Conservation (phyloP, 257 asterid species). For the Rhazya stricta region DNA sequence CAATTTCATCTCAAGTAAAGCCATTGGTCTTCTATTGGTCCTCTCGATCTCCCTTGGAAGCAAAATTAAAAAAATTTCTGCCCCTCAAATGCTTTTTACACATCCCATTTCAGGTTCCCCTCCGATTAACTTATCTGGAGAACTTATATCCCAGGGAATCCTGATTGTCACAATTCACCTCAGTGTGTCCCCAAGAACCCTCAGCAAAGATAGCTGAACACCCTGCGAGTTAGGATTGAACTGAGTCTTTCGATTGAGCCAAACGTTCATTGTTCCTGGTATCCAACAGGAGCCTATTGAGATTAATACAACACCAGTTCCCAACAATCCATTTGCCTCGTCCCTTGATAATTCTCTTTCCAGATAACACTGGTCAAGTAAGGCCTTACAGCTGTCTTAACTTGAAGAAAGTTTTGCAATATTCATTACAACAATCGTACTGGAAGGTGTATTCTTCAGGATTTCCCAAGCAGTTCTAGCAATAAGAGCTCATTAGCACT, state of each 20-base stretch:
- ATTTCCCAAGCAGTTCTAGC: neutral
- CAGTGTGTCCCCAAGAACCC: neutral
- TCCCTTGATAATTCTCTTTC: neutral
- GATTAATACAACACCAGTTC: neutral
- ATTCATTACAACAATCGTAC: neutral
- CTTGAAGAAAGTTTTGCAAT: neutral
- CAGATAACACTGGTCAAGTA: neutral
- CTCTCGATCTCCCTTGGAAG: neutral
- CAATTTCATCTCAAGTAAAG: neutral
- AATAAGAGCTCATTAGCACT: neutral
- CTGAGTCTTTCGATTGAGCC: too few relatives aligned
- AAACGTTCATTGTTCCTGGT: too few relatives aligned
- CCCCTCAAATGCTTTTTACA: neutral
- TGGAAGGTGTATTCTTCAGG: neutral
- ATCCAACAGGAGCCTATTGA: neutral
- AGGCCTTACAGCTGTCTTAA: neutral
- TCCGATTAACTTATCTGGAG: neutral
- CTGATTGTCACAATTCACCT: neutral
- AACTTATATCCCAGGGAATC: neutral
- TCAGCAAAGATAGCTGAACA: neutral
- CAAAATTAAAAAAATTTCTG: neutral
- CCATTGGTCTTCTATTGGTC: neutral
- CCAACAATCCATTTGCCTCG: neutral
- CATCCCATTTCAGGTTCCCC: neutral
- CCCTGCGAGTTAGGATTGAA: too few relatives aligned